A percentile compares a stretch with the other conserved stretches of the same genome.
These are phyloP conservation scores for Omphalea diandra DNA, from an alignment of 441 rosid genomes.

Conservation along the genomic window DNA sequence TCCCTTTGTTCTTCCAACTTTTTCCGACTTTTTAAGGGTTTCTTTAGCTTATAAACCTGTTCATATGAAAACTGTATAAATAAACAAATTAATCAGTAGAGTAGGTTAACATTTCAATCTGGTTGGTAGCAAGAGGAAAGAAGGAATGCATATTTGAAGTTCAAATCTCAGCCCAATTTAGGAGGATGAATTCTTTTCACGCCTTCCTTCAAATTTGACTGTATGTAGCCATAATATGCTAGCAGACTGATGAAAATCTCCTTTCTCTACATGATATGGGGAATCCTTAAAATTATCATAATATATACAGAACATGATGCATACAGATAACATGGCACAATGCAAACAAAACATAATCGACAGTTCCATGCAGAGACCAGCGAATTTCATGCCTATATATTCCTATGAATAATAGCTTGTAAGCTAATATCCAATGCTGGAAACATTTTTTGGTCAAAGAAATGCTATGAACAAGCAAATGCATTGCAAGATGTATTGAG, in stretches of 20 bases:
- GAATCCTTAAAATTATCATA: not conserved
- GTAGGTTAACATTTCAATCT: slow-evolving; percentile 3
- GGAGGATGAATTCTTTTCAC: not conserved
- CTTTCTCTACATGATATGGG: not conserved
- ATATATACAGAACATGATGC: not conserved
- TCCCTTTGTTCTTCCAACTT: slow-evolving; percentile 44
- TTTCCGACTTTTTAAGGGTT: slow-evolving; percentile 43
- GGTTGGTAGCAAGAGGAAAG: not conserved
- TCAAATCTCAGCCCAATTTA: not conserved
- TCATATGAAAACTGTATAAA: slow-evolving; percentile 14
- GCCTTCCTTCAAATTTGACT: not conserved
- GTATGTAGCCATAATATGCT: not conserved
- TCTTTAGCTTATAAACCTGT: slow-evolving; percentile 57
- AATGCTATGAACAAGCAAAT: not conserved
- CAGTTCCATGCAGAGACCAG: not conserved
- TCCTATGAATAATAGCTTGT: not conserved
- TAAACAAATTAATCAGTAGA: not conserved
- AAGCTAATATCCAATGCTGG: not conserved
- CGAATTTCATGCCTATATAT: not conserved
- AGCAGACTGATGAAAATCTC: not conserved
- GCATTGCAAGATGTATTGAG: not conserved
- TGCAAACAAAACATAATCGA: not conserved
- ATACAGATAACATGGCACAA: not conserved
- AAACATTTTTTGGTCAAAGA: not conserved
- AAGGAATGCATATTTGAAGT: not conserved